phyloP scores from a whole-genome alignment of 1,284 basidiomycete genomes.

The Grifola frondosa region DNA sequence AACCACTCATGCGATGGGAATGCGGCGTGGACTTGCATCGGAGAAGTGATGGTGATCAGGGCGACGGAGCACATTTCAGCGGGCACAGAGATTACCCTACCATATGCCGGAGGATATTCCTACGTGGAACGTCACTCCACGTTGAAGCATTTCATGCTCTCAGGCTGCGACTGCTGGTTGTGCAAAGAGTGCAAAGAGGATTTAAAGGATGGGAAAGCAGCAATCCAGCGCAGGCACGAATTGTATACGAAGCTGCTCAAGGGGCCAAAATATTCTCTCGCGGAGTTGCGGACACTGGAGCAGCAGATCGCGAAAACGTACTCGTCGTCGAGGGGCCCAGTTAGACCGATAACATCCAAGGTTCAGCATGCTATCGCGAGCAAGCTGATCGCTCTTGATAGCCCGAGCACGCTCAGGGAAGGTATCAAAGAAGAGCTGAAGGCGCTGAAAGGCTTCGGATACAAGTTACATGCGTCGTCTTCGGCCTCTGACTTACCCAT shows the following conservation, averaged over 20 bases:
- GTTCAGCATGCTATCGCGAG: slow-evolving; percentile 15
- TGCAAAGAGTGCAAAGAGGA: slow-evolving; percentile 22
- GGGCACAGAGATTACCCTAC: slow-evolving; percentile 18
- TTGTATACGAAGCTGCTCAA: slow-evolving; percentile 5
- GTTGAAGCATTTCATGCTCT: slow-evolving; percentile 15
- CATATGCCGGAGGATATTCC: slow-evolving; percentile 15
- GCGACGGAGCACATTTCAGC: slow-evolving; percentile 12
- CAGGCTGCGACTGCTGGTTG: slow-evolving; percentile 16
- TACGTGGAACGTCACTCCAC: slow-evolving; percentile 13
- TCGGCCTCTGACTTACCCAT: slow-evolving; percentile 9
- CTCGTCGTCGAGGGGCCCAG: slow-evolving; percentile 5
- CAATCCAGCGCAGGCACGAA: slow-evolving; percentile 10
- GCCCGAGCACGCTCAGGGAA: slow-evolving; percentile 7
- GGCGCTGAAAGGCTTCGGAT: slow-evolving; percentile 13
- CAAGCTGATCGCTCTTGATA: slow-evolving; percentile 7
- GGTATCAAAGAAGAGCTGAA: slow-evolving; percentile 10
- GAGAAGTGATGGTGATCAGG: slow-evolving; percentile 26
- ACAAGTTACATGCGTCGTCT: slow-evolving; percentile 2
- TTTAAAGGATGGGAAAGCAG: slow-evolving; percentile 14
- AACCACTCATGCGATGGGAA: slow-evolving; percentile 34
- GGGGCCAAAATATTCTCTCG: slow-evolving; percentile 1
- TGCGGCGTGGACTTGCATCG: slow-evolving; percentile 21
- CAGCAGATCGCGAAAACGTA: slow-evolving; percentile 12
- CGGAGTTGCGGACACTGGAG: slow-evolving; percentile 12
- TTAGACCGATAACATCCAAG: slow-evolving; percentile 13